Evolutionary conservation across 2,329 filamentous ascomycete species (phyloP).

Genomic region (Talaromyces sp.): DNA sequence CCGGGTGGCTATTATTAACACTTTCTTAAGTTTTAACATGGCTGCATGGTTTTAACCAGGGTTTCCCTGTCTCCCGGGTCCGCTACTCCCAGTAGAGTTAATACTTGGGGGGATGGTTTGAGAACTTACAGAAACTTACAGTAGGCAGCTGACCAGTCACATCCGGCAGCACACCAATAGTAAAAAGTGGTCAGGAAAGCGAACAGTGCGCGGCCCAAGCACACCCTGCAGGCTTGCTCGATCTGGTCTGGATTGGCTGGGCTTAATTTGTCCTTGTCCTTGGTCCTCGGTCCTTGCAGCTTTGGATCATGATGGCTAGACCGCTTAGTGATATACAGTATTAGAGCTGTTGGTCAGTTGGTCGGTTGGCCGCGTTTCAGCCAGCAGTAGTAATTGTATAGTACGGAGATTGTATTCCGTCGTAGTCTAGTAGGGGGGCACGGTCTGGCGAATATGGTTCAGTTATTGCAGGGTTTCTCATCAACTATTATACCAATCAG

Average conservation of each 20-base stretch:
- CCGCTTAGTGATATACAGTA: background rate
- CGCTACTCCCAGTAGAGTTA: background rate
- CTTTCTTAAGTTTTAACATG: background rate
- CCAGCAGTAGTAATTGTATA: background rate
- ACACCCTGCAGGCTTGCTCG: background rate
- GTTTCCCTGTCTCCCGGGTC: background rate
- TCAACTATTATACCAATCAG: background rate
- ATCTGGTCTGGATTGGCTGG: background rate
- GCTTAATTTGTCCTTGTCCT: background rate
- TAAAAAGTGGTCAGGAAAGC: background rate
- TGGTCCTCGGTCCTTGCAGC: background rate
- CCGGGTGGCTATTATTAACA: background rate
- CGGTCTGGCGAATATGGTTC: background rate
- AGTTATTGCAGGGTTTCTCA: background rate
- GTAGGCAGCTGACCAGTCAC: background rate
- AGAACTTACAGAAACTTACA: background rate
- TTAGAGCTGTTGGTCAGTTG: background rate
- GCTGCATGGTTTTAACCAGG: background rate
- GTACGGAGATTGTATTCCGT: no score
- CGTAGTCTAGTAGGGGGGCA: no score
- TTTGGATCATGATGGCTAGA: background rate
- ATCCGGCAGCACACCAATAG: background rate
- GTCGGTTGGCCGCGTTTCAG: background rate
- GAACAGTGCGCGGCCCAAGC: background rate
- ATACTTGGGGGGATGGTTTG: no score